A percentile compares a stretch with the other conserved stretches of the same genome.
Conservation (phyloP, 805 yeast species). For the Candida pseudofarinosa region DNA sequence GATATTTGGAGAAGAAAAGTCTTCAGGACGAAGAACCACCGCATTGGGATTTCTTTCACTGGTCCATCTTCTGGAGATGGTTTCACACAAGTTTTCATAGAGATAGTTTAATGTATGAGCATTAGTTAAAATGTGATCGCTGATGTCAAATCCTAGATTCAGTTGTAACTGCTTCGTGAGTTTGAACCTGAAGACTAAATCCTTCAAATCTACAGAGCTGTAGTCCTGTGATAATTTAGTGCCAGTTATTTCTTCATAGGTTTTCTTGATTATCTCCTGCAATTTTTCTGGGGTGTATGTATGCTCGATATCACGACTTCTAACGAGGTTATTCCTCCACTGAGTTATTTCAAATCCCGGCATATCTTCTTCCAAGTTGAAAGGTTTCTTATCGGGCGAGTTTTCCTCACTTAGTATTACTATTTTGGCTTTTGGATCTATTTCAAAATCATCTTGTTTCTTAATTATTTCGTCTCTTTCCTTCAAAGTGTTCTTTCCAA, state of each 20-base stretch:
- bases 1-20: conserved; percentile 56
- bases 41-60: conserved; percentile 76
- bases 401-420: conserved; percentile 32
- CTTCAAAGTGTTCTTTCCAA: conserved; percentile 28
- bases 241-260: conserved; percentile 19
- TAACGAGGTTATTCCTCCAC: conserved; percentile 31
- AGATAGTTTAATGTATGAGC: conserved; percentile 38
- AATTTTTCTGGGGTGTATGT: conserved; percentile 23
- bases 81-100: conserved; percentile 29
- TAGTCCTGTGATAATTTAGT: conserved; percentile 14
- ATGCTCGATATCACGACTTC: conserved; percentile 22
- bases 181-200: conserved; percentile 47
- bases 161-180: conserved; percentile 46
- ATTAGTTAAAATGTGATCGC: conserved; percentile 46
- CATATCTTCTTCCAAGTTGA: conserved; percentile 26
- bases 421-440: conserved; percentile 27
- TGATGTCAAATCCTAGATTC: conserved; percentile 47
- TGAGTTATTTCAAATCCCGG: conserved; percentile 30
- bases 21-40: conserved; percentile 53
- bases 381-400: conserved; percentile 27
- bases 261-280: conserved; percentile 18
- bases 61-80: conserved; percentile 41
- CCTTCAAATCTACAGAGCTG: conserved; percentile 23
- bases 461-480: conserved; percentile 32
- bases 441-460: conserved; percentile 36